Base-by-base conservation (phyloP, 768 basidiomycete genomes). In the Suillus subaureus region DNA sequence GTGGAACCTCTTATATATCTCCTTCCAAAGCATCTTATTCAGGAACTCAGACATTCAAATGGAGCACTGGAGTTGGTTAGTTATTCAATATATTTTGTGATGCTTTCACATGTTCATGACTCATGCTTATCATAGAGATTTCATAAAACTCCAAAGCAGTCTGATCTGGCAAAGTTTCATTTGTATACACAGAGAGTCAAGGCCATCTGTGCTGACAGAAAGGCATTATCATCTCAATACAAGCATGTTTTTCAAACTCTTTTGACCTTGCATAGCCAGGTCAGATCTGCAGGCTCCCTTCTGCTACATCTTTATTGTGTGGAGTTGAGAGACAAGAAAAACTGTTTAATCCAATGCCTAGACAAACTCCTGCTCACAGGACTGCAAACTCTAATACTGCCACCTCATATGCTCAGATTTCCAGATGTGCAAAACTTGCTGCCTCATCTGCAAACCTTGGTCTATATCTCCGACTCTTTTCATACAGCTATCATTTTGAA, bases 261-360 rank as follows among this genome's bases (percentile, higher is more conserved):
- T 0, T 21, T 21, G 9, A 4, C 43, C 21, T 21, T 45, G 3
- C 21, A 45, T 9, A 0, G 3, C 3, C 0, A 0, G 9, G 7
- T 21, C 21, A 11, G 43, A n/a, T n/a, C 43, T 45, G 9, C 21
- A 11, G 21, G 9, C 21, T 45, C 9, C 3, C 43, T 45, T n/a
- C 2, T 45, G 4, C 43, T 21, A 9, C 7, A n/a, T 45, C 21
- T 45, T 3, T 4, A 11, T 8, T 6, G 18, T n/a, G 1, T 45
- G 21, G 43, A n/a, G 21, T 11, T 45, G 9, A 45, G 3, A 2
- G 21, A n/a, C 43, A 45, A n/a, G 1, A n/a, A 2, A 11, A 21
- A 45, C 43, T 11, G 9, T 11, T n/a, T 45, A n/a, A 45, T 45
- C 21, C 43, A 45, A 45, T 45, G 3, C 11, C 43, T 45, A 3